A percentile compares a stretch with the other conserved stretches of the same genome.
Evolutionary conservation across 2,329 filamentous ascomycete species (phyloP).

Genomic region (Ceratocystis ficicola): DNA sequence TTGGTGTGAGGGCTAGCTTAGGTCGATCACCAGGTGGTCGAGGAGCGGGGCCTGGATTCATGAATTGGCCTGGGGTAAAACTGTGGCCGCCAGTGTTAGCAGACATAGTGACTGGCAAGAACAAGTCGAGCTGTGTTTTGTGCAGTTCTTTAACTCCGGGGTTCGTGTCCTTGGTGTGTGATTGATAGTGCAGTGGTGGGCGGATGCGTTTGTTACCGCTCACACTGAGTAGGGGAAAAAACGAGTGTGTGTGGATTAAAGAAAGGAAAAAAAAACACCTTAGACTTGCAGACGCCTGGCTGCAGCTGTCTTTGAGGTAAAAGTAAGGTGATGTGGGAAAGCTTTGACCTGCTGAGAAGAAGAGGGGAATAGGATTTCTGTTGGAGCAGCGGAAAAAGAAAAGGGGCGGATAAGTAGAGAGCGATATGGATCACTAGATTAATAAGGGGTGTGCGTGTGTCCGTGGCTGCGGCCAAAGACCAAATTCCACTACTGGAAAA

Average conservation of each 20-base stretch:
- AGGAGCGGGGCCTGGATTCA: slow-evolving; percentile 93
- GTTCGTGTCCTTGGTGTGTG: slow-evolving; percentile 4
- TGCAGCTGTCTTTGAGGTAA: slow-evolving; percentile 8
- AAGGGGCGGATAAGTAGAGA: slow-evolving; percentile 13
- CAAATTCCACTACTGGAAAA: background rate
- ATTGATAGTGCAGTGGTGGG: background rate
- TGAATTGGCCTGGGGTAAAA: slow-evolving; percentile 55
- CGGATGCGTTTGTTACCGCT: slow-evolving; percentile 1
- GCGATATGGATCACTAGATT: slow-evolving; percentile 11
- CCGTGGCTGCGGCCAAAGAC: background rate
- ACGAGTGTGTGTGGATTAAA: slow-evolving; percentile 5
- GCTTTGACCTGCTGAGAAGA: slow-evolving; percentile 18
- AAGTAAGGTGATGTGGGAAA: slow-evolving; percentile 15
- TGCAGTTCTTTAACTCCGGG: background rate
- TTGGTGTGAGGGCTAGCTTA: slow-evolving; percentile 67
- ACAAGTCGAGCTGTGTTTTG: background rate
- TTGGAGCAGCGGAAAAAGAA: slow-evolving; percentile 15
- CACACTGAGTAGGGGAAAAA: background rate
- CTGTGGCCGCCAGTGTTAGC: slow-evolving; percentile 18
- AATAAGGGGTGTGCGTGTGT: slow-evolving; percentile 11
- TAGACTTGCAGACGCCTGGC: slow-evolving; percentile 9
- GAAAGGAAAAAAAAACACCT: background rate
- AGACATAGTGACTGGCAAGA: slow-evolving; percentile 17
- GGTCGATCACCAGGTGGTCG: slow-evolving; percentile 76
- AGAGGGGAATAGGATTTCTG: slow-evolving; percentile 14